A percentile compares a stretch with the other conserved stretches of the same genome.
Conservation (phyloP, 2,329 filamentous ascomycete species). For the Cryphonectria japonica region DNA sequence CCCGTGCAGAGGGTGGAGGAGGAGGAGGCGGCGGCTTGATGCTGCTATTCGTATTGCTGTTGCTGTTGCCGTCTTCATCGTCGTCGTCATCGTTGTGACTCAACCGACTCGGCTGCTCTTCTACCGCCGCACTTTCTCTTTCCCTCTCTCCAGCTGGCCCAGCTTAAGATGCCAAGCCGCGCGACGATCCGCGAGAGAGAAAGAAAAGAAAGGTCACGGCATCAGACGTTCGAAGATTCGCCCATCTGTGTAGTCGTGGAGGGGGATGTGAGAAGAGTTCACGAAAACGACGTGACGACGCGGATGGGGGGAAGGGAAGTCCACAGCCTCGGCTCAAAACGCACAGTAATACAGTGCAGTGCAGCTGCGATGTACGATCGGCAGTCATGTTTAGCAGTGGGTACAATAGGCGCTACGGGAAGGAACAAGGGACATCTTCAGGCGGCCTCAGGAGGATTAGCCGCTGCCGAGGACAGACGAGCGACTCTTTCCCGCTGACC, state of each 20-base stretch:
- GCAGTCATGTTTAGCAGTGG: constrained; percentile 24
- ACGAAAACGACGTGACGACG: neutral
- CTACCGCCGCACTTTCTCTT: neutral
- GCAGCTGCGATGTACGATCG: constrained; percentile 20
- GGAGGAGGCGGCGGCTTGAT: neutral
- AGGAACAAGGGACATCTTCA: neutral
- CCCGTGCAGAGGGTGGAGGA: neutral
- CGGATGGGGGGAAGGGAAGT: neutral
- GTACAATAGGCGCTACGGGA: neutral
- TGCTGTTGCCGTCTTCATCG: constrained; percentile 19
- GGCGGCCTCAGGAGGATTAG: neutral
- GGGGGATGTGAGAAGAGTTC: neutral
- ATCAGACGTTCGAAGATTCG: constrained; percentile 10
- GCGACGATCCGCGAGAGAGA: constrained; percentile 17
- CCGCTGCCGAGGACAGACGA: constrained; percentile 11
- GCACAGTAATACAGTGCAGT: neutral
- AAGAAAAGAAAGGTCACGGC: constrained; percentile 15
- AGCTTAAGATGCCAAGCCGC: constrained; percentile 22
- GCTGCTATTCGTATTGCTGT: neutral
- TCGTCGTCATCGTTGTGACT: neutral
- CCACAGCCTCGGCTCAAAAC: constrained; percentile 13
- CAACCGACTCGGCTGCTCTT: constrained; percentile 6
- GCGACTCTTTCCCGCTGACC: constrained; percentile 8
- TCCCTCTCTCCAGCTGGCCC: constrained; percentile 8
- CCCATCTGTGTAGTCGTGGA: neutral